phyloP scores from a whole-genome alignment of 2,329 filamentous ascomycete genomes.

The Colletotrichum sp. region DNA sequence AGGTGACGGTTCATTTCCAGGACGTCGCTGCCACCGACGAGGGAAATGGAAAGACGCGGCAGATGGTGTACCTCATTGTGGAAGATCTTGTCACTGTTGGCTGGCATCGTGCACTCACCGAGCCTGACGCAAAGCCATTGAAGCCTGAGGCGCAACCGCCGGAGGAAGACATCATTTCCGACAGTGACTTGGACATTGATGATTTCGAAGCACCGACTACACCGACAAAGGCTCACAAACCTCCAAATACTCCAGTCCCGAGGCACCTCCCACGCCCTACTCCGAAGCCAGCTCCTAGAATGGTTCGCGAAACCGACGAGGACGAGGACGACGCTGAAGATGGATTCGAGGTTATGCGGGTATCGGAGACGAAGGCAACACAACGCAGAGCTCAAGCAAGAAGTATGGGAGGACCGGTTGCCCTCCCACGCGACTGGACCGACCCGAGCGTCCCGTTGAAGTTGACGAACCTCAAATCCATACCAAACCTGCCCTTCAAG shows the following conservation, averaged over 20 bases:
- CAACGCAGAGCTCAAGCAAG: neutral
- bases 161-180: slow-evolving; percentile 1
- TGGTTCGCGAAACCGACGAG: neutral
- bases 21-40: neutral
- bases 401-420: slow-evolving; percentile 28
- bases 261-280: neutral
- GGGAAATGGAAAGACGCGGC: neutral
- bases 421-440: slow-evolving; percentile 45
- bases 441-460: slow-evolving; percentile 50
- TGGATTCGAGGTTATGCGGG: slow-evolving; percentile 39
- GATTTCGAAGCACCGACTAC: neutral
- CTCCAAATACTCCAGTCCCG: neutral
- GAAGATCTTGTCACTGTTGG: slow-evolving; percentile 51
- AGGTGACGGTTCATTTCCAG: slow-evolving; percentile 28
- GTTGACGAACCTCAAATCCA: slow-evolving; percentile 53
- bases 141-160: neutral
- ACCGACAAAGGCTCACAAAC: neutral
- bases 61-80: slow-evolving; percentile 51
- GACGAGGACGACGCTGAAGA: slow-evolving; percentile 26
- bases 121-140: neutral
- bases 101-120: slow-evolving; percentile 39
- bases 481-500: slow-evolving; percentile 58
- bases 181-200: slow-evolving; percentile 19
- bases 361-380: slow-evolving; percentile 20
- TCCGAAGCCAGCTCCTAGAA: neutral